Evolutionary conservation across 2,329 filamentous ascomycete species (phyloP).

Genomic region (Arthrobotrys entomopaga): DNA sequence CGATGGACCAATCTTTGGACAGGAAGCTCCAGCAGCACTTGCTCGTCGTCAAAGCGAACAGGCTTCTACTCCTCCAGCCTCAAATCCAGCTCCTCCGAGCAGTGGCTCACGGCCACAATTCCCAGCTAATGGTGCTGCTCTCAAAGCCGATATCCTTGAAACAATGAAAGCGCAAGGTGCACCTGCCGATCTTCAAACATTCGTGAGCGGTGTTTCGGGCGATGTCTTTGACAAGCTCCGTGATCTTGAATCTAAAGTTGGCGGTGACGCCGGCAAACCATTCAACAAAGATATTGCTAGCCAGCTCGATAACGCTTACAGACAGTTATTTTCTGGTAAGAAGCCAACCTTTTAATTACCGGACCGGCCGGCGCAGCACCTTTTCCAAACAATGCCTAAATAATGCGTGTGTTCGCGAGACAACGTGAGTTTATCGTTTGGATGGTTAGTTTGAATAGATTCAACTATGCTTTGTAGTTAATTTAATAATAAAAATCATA

Average conservation of each 20-base stretch:
- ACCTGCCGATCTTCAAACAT: conserved; percentile 20
- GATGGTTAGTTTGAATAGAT: too few relatives aligned
- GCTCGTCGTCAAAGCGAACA: background rate
- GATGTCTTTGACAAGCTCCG: conserved; percentile 23
- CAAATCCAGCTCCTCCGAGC: background rate
- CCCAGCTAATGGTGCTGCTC: conserved; percentile 25
- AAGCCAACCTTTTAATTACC: background rate
- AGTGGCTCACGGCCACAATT: background rate
- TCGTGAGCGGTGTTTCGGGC: conserved; percentile 12
- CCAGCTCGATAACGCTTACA: conserved; percentile 33
- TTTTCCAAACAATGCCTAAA: too few relatives aligned
- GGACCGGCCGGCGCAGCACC: too few relatives aligned
- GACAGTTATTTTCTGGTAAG: conserved; percentile 21
- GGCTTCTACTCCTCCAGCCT: background rate
- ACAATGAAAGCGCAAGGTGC: conserved; percentile 25
- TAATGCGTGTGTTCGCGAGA: too few relatives aligned
- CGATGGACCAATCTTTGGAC: background rate
- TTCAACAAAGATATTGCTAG: conserved; percentile 13
- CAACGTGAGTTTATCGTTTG: too few relatives aligned
- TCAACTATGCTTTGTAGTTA: too few relatives aligned
- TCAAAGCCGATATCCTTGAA: conserved; percentile 17
- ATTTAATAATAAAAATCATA: too few relatives aligned
- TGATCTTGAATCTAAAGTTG: conserved; percentile 26
- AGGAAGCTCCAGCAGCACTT: background rate
- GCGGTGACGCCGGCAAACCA: conserved; percentile 21